Evolutionary conservation across 495 filamentous ascomycete species (phyloP).

Genomic region (Podospora tetraspora): DNA sequence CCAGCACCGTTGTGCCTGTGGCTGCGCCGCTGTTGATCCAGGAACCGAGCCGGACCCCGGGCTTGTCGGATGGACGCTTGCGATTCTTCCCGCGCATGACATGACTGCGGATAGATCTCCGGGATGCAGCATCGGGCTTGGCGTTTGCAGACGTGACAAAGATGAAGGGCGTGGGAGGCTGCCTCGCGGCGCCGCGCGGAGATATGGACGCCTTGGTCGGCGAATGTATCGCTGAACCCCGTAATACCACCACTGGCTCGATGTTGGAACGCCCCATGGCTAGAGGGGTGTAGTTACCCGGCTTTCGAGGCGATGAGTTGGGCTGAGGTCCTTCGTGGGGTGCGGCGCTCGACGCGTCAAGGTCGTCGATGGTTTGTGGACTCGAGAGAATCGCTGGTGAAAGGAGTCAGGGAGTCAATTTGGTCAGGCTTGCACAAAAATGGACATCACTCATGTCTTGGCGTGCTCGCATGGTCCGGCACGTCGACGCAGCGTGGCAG

Average conservation of each 20-base stretch:
- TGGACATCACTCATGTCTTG: neutral
- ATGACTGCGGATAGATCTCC: slow-evolving; percentile 22
- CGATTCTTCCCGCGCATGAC: slow-evolving; percentile 27
- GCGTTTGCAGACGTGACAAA: slow-evolving; percentile 8
- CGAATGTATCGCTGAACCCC: neutral
- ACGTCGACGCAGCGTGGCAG: too few species aligned
- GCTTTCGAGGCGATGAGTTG: too few species aligned
- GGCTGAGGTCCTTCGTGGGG: too few species aligned
- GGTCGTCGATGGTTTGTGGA: neutral
- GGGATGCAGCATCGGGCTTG: slow-evolving; percentile 15
- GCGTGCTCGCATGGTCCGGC: too few species aligned
- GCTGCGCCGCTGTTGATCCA: slow-evolving; percentile 11
- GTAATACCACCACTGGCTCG: neutral
- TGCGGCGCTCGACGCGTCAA: neutral
- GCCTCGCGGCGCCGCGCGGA: neutral
- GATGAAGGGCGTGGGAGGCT: slow-evolving; percentile 12
- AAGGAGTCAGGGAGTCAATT: neutral
- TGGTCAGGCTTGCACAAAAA: neutral
- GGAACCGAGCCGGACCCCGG: neutral
- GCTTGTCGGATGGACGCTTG: neutral
- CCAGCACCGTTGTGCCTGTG: neutral
- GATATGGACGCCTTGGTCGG: neutral
- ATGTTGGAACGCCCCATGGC: neutral
- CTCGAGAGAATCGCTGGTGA: neutral
- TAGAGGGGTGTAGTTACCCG: neutral